Evolutionary conservation across 2,329 filamentous ascomycete species (phyloP), one percentile per base, ranked within the genome.

Genomic region (Nigrospora osmanthi): DNA sequence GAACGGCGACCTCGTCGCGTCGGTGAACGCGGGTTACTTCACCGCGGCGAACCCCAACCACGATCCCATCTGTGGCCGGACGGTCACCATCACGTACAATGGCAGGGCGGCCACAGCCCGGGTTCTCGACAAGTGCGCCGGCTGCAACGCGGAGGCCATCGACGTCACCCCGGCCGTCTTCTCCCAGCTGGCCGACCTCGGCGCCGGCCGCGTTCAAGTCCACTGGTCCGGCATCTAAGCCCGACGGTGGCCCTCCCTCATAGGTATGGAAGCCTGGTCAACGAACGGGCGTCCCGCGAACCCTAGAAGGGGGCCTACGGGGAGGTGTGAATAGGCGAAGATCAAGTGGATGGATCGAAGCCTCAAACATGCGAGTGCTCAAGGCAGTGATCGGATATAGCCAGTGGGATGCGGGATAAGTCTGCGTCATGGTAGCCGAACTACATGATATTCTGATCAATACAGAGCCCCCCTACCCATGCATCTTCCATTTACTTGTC

Each of bases 81-180:
- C 11, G 11, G 34, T 53, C 45, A 42, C 19, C 14, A 45, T 53
- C 40, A 47, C 37, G 16, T 41, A 52, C 19, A 50, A 47, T 45
- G 54, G 52, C 42, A 52, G 54, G 48, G 56, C 50, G 13, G 41
- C 47, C 13, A 44, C 39, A 11, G 61, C 57, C 44, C 54, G 44
- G 19, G 54, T 63, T 38, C 60, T 56, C 39, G 61, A 63, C 50
- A 59, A 58, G 49, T 63, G 61, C 49, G 49, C 52, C 15, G 42
- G 37, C 32, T 63, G 61, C 49, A 45, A 47, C 9, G 45, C 43
- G 31, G 52, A 51, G 9, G 42, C 51, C 40, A 57, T 63, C 51
- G 60, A 62, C 35, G 61, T 63, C 45, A 58, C 59, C 11, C 51
- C 58, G 5, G 36, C 54, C 46, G 56, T 60, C 31, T 63, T 62